Evolutionary conservation across 1,284 basidiomycete genomes (phyloP).

Genomic region (Golubevia pallescens): DNA sequence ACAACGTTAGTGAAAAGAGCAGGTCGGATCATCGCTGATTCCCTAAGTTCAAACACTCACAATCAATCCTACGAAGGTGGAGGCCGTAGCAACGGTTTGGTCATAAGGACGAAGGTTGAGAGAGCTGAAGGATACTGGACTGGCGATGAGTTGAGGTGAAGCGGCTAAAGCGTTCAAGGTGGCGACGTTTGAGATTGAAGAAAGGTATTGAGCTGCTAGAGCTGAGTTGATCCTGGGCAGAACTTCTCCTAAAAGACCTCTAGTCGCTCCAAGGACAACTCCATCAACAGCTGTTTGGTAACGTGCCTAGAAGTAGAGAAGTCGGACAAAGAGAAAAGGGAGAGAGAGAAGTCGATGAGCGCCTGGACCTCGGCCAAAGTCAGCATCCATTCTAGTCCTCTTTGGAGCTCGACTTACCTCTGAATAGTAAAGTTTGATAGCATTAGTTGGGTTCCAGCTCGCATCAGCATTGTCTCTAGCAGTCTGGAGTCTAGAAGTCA

Average conservation of each 20-base stretch:
- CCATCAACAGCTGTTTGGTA: background rate
- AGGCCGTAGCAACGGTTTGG: background rate
- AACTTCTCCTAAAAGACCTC: background rate
- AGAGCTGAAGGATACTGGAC: background rate
- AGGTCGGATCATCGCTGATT: too few relatives aligned
- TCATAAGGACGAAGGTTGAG: background rate
- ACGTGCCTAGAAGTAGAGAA: background rate
- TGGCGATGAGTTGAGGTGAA: background rate
- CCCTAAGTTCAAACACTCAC: too few relatives aligned
- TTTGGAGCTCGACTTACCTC: conserved; percentile 30
- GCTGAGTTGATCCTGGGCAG: background rate
- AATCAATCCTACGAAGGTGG: background rate
- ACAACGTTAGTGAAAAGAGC: too few relatives aligned
- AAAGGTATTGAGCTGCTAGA: background rate
- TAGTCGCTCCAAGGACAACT: background rate
- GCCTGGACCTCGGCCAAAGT: background rate
- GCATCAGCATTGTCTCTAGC: conserved; percentile 43
- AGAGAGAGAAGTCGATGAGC: background rate
- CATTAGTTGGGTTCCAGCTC: conserved; percentile 29
- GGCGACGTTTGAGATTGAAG: background rate
- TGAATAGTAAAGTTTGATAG: conserved; percentile 34
- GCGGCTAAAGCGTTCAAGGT: background rate
- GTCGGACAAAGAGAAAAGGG: background rate
- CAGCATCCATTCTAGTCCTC: background rate
- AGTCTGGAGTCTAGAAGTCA: conserved; percentile 24